phyloP scores from a whole-genome alignment of 805 yeast species.

The Pichia eremophila region DNA sequence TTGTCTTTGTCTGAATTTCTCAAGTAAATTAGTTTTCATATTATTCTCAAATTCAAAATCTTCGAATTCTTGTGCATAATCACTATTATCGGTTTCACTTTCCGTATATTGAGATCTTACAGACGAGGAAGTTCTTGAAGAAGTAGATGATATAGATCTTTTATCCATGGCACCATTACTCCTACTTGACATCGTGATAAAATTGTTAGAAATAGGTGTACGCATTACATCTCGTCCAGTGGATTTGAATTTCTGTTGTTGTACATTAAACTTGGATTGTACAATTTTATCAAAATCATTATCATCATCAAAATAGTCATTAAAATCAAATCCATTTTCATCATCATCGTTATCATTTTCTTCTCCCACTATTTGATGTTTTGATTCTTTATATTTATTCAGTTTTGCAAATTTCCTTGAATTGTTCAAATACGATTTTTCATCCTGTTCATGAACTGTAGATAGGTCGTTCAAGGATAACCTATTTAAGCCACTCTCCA shows the following conservation, averaged over 20 bases:
- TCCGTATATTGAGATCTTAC: constrained; percentile 16
- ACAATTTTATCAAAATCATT: constrained; percentile 2
- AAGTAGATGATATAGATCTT: constrained; percentile 19
- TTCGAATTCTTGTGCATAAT: constrained; percentile 23
- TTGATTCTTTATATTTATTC: background rate
- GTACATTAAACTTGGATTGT: background rate
- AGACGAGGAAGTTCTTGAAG: constrained; percentile 13
- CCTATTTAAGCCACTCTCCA: background rate
- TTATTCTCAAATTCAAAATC: constrained; percentile 7
- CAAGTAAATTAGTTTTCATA: constrained; percentile 9
- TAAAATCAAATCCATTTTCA: background rate
- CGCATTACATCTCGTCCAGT: background rate
- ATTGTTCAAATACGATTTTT: constrained; percentile 9
- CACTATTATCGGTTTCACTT: constrained; percentile 26
- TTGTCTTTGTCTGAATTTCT: constrained; percentile 14
- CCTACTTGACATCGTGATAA: background rate
- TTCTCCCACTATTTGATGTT: background rate
- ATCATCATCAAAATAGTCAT: background rate
- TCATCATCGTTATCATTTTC: background rate
- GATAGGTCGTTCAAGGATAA: constrained; percentile 10
- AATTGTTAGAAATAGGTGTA: background rate
- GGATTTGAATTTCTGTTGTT: no score
- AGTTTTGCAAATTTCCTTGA: constrained; percentile 13
- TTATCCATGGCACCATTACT: constrained; percentile 10
- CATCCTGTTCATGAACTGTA: constrained; percentile 18